Evolutionary conservation across 2,329 filamentous ascomycete species (phyloP), one percentile per base, ranked within the genome.

Genomic region (Microsporum canis): DNA sequence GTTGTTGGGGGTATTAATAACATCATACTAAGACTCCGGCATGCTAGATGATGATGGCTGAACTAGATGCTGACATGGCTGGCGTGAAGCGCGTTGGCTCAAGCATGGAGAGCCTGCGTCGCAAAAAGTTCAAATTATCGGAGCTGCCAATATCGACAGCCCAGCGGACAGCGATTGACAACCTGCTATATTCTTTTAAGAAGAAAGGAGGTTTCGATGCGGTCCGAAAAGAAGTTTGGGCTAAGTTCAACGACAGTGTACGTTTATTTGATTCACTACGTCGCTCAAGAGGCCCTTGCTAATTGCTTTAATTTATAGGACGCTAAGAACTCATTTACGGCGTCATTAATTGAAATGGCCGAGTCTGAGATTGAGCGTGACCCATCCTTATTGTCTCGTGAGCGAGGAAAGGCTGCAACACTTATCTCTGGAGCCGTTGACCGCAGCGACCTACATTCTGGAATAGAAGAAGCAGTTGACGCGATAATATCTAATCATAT

Each of bases 121-220:
- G 68, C 64, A 76, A 76, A 67, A 83, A 80, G 68, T 79, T 84
- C 68, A 84, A 83, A 69, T 75, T 81, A 31, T 80, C 82, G 3
- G 84, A 87, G 65, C 76, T 87, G 31, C 84, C 84, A 2, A 75
- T 86, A 36, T 79, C 80, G 29, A 78, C 81, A 60, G 72, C 78
- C 39, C 83, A 86, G 69, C 80, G 82, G 63, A 75, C 78, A 5
- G 78, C 79, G 29, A 84, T 87, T 60, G 83, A 86, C 69, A 77
- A 77, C 65, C 76, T 87, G 51, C 76, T 85, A 17, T 79, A 84
- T 68, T 82, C 81, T 0, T 85, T 85, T 71, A 85, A 85, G 72
- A 86, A 86, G 72, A 85, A 84, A 70, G 84, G 84, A 64, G 82
- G 83, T 61, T 87, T 85, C 67, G 84, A 87, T 69, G 75, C 73